phyloP scores from a whole-genome alignment of 179 eudicot genomes.

The Amaranthus tricolor region DNA sequence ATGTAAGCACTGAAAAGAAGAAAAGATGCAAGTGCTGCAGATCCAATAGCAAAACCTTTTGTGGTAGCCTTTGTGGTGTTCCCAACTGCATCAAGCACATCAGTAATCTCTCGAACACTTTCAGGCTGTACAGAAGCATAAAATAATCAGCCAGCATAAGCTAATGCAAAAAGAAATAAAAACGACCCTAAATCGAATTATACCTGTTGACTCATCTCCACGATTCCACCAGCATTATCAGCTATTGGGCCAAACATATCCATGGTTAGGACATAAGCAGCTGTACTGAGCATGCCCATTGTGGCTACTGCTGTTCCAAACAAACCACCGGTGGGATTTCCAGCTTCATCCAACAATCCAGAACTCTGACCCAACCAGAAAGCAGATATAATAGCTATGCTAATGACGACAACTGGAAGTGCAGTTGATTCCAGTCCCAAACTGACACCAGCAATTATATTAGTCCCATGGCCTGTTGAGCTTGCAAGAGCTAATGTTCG shows the following conservation, averaged over 20 bases:
- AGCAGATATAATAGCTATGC: constrained; percentile 78
- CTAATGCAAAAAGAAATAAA: neutral
- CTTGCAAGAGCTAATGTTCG: constrained; percentile 90
- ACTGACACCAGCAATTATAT: constrained; percentile 97
- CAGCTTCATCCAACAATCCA: constrained; percentile 87
- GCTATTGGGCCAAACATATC: constrained; percentile 99
- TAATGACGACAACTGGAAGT: constrained; percentile 94
- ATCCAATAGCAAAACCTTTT: constrained; percentile 97
- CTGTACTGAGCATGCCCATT: constrained; percentile 99
- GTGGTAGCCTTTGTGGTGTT: constrained; percentile 99
- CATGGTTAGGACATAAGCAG: constrained; percentile 98
- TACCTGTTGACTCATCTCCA: constrained; percentile 99
- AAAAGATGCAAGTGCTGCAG: constrained; percentile 98
- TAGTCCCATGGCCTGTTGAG: constrained; percentile 95
- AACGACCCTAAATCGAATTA: neutral
- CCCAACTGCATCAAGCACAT: constrained; percentile 96
- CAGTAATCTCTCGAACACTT: constrained; percentile 95
- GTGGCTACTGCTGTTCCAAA: constrained; percentile 99
- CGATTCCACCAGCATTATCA: constrained; percentile 99
- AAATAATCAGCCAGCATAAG: constrained; percentile 15
- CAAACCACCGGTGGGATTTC: constrained; percentile 92
- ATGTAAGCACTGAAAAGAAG: constrained; percentile 98
- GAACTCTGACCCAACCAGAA: constrained; percentile 95
- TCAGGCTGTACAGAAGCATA: constrained; percentile 63
- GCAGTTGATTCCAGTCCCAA: constrained; percentile 98